phyloP scores from a whole-genome alignment of 352 stramenopile genomes.

The Globisporangium spiculum region DNA sequence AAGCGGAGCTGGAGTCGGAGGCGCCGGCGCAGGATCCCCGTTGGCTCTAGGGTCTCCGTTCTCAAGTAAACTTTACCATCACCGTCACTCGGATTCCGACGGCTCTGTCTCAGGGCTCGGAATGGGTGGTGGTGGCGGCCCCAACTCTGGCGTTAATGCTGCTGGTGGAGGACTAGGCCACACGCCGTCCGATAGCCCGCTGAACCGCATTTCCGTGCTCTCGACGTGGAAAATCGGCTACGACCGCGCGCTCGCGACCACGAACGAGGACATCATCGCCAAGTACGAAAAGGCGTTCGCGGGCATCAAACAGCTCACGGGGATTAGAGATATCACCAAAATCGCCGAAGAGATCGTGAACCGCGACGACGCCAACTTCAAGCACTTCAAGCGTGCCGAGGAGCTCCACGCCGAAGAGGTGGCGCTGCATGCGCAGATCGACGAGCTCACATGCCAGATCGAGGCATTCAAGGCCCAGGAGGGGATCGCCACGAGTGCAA shows the following conservation, averaged over 20 bases:
- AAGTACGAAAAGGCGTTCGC: conserved; percentile 69
- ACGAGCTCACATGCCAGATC: conserved; percentile 41
- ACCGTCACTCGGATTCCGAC: background rate
- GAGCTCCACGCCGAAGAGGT: conserved; percentile 62
- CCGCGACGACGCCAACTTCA: conserved; percentile 78
- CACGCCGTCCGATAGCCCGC: conserved; percentile 25
- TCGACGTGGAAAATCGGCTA: conserved; percentile 79
- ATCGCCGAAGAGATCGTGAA: conserved; percentile 48
- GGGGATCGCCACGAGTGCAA: conserved; percentile 54
- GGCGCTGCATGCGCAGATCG: conserved; percentile 43
- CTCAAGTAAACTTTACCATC: background rate
- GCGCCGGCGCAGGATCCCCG: background rate
- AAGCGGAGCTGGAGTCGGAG: background rate
- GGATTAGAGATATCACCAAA: conserved; percentile 45
- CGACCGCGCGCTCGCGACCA: conserved; percentile 49
- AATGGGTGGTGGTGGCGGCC: background rate
- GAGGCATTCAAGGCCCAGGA: conserved; percentile 69
- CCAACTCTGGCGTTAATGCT: background rate
- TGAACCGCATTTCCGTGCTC: conserved; percentile 51
- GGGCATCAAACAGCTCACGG: conserved; percentile 53
- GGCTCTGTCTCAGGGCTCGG: background rate
- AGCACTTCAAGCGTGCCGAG: conserved; percentile 78
- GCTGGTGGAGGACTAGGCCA: background rate
- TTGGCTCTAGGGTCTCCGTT: conserved; percentile 1
- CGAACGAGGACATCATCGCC: conserved; percentile 39